Evolutionary conservation across 257 asterid species (phyloP), one percentile per base, ranked within the genome.

Genomic region (Plantago ovata): DNA sequence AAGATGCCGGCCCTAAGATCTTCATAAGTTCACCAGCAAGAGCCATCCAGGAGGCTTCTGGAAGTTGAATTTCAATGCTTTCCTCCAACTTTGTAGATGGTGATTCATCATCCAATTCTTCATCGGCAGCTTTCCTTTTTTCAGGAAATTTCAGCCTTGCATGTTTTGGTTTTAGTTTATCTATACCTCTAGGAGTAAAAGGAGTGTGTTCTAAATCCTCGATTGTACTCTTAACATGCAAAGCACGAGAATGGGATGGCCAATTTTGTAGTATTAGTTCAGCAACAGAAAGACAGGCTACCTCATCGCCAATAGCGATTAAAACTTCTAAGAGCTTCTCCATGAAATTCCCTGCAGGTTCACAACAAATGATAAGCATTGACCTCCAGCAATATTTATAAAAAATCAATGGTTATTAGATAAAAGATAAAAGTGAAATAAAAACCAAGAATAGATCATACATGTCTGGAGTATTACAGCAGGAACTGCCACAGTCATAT

Each of bases 181-280:
- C 98, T 72, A 92, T 81, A 54, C 98, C 98, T 70, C 84, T 78
- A 23, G 98, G 95, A 65, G 89, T 70, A 71, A 85, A 92, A 43
- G 94, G 90, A 53, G 82, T 69, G 54, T 79, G 82, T 57, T 88
- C 87, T 50, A 94, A 69, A 77, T 81, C 97, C 72, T 88, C 83
- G 32, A 92, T 84, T 45, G 95, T 80, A 74, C 63, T 80, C 73
- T 82, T 85, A 68, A 88, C 94, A 77, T 79, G 94, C 86, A 92
- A 80, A 72, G 98, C 98, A 62, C 98, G 98, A 50, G 94, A 71
- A 75, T 92, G 98, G 73, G 95, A 80, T 71, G 98, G 98, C 98
- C 98, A 92, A 54, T 84, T 94, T 77, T 78, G 73, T 75, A 92
- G 72, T 72, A 92, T 88, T 65, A 88, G 68, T 68, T 85, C 88